Percentiles rank a stretch among this genome's conserved stretches.
Conservation (phyloP, 225 moss, liverwort and hornwort genomes). For the Physcomitrellopsis africana region DNA sequence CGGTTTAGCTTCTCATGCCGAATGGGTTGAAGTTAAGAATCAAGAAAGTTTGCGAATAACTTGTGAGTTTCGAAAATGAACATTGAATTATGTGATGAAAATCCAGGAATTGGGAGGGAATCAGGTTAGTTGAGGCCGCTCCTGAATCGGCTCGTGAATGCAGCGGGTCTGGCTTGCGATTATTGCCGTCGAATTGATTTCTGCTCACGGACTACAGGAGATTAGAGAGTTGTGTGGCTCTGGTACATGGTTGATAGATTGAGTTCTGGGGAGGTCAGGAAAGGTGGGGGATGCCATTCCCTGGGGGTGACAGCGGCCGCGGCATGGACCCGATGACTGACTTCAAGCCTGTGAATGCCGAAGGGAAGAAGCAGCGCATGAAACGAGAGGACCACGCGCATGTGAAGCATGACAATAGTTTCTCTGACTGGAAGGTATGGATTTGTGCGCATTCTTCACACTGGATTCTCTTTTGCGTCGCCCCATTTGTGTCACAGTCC, state of each 20-base stretch:
- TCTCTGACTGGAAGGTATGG: conserved; percentile 75
- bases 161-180: neutral
- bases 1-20: neutral
- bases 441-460: neutral
- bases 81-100: neutral
- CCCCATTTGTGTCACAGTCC: neutral
- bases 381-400: conserved; percentile 64
- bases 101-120: neutral
- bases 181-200: neutral
- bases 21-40: neutral
- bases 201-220: neutral
- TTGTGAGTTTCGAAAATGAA: neutral
- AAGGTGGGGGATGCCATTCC: conserved; percentile 11
- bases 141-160: neutral
- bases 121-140: too few relatives aligned
- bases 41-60: neutral
- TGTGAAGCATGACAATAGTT: conserved; percentile 78
- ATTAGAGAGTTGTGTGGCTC: neutral
- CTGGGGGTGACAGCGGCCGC: neutral
- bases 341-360: neutral
- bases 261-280: neutral
- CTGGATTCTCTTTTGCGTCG: neutral
- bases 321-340: conserved; percentile 25
- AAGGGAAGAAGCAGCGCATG: conserved; percentile 32
- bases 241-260: too few relatives aligned